Evolutionary conservation across 345 rosid species (phyloP).

Genomic region (Ceriops decandra): DNA sequence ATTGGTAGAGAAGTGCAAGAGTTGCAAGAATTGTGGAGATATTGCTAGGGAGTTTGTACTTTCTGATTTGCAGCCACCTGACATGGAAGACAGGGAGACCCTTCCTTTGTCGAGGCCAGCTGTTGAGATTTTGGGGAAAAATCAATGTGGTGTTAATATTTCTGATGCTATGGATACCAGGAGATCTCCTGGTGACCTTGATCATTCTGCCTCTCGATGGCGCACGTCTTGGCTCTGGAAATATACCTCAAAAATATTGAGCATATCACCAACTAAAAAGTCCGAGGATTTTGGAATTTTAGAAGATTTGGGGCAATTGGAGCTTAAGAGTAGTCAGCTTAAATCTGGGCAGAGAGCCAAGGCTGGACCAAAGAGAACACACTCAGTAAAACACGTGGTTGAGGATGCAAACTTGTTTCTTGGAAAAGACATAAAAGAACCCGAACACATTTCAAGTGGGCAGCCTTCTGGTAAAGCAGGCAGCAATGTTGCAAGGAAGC

Average conservation of each 20-base stretch:
- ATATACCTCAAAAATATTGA: conserved; percentile 53
- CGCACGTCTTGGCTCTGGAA: conserved; percentile 57
- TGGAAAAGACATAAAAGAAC: conserved; percentile 35
- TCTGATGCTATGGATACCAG: conserved; percentile 28
- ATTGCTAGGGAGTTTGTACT: conserved; percentile 45
- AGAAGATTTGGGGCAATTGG: conserved; percentile 60
- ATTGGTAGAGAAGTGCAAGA: conserved; percentile 56
- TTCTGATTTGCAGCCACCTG: conserved; percentile 54
- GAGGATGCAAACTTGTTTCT: conserved; percentile 55
- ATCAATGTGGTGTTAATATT: conserved; percentile 26
- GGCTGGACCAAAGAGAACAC: conserved; percentile 46
- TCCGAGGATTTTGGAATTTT: conserved; percentile 32
- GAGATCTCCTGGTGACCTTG: conserved; percentile 32
- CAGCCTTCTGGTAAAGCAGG: conserved; percentile 33
- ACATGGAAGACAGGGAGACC: conserved; percentile 33
- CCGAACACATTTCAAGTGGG: conserved; percentile 21
- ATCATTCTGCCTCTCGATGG: conserved; percentile 43
- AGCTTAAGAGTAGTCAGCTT: conserved; percentile 31
- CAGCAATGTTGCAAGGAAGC: conserved; percentile 44
- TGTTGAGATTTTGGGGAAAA: conserved; percentile 31
- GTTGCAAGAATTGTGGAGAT: conserved; percentile 64
- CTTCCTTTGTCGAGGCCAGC: conserved; percentile 30
- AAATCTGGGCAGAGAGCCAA: conserved; percentile 47
- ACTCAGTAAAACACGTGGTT: conserved; percentile 47
- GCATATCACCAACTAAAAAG: conserved; percentile 59